These are phyloP conservation scores for Groenewaldozyma salmanticensis DNA, from an alignment of 805 yeast species.

Conservation along the genomic window DNA sequence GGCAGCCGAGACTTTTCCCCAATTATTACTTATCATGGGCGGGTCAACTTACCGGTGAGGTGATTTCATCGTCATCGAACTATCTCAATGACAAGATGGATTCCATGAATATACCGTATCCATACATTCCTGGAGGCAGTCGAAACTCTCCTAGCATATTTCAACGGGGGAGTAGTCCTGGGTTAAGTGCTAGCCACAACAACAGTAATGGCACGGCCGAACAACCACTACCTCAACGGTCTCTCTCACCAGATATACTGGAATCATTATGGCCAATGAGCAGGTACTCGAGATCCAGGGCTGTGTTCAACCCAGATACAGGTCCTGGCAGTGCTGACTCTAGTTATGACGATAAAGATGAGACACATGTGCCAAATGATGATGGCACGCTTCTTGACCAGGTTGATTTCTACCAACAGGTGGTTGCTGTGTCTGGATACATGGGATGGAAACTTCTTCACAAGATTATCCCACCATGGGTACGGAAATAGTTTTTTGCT, in stretches of 20 bases:
- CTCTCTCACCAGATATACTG: not conserved
- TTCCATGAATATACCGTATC: not conserved
- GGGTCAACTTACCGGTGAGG: conserved; percentile 14
- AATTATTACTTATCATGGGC: conserved; percentile 11
- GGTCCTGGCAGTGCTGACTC: not conserved
- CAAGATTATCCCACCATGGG: conserved; percentile 13
- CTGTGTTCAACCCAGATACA: not conserved
- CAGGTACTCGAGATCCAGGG: not conserved
- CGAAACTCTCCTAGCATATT: too few species aligned
- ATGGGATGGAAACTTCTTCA: conserved; percentile 15
- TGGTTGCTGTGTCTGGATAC: conserved; percentile 15
- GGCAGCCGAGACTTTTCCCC: not conserved
- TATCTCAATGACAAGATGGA: conserved; percentile 11
- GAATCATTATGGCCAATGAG: not conserved
- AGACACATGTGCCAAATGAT: not conserved
- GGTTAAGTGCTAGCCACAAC: too few species aligned
- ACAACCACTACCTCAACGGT: too few species aligned
- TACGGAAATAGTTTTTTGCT: conserved; percentile 5
- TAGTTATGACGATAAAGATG: not conserved
- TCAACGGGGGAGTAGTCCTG: too few species aligned
- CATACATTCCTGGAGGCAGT: not conserved
- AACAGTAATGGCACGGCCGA: not conserved
- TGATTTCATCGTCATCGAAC: conserved; percentile 15
- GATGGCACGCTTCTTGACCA: not conserved
- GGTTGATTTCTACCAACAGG: conserved; percentile 12